These are phyloP conservation scores for Cudoniella acicularis DNA, from an alignment of 495 filamentous ascomycete species.

Conservation along the genomic window DNA sequence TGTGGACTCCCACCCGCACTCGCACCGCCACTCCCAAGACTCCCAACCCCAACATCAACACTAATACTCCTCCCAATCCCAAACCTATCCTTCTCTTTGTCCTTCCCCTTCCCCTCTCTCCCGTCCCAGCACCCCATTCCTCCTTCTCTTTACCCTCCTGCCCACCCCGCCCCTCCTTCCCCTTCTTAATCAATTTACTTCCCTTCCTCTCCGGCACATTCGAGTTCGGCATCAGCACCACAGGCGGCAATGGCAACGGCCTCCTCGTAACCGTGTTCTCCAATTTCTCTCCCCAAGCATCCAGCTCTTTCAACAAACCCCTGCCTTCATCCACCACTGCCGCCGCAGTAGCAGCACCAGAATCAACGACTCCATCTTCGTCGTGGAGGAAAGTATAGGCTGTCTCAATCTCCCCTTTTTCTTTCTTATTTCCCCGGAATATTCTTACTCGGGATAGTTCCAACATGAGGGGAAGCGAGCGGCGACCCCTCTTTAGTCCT, in stretches of 20 bases:
- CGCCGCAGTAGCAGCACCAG: not conserved
- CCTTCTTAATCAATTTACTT: not conserved
- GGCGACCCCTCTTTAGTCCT: not conserved
- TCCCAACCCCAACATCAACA: not conserved
- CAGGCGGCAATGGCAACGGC: too few species aligned
- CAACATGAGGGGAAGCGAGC: not conserved
- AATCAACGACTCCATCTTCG: not conserved
- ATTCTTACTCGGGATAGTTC: too few species aligned
- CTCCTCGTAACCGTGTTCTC: not conserved
- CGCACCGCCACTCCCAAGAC: not conserved
- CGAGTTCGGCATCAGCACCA: not conserved
- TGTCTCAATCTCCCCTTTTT: not conserved
- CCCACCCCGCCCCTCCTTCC: not conserved
- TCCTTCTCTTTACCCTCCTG: not conserved
- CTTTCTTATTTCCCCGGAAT: not conserved
- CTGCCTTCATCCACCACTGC: not conserved
- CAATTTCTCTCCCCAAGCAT: not conserved
- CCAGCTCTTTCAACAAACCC: not conserved
- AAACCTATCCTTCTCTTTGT: not conserved
- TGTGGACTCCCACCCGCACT: not conserved
- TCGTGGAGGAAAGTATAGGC: not conserved
- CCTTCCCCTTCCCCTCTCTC: not conserved
- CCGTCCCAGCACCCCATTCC: not conserved
- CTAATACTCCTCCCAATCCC: not conserved
- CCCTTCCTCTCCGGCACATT: not conserved